Percentiles rank a stretch among this genome's conserved stretches.
Conservation (phyloP, 164 flowering plant genomes). For the Chloranthus sessilifolius region DNA sequence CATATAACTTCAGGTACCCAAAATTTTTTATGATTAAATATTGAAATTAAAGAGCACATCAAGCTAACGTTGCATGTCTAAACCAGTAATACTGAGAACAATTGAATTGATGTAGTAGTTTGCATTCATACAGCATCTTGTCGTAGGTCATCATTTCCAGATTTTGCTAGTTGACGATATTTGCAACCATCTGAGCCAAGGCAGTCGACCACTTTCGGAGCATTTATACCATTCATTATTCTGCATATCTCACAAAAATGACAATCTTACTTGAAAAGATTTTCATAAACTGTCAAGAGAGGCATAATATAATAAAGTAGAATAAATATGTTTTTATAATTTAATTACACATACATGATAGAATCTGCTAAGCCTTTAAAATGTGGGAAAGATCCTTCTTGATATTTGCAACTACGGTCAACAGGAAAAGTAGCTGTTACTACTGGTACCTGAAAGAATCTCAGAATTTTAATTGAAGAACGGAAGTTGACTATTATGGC, state of each 20-base stretch:
- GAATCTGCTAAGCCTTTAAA: slow-evolving; percentile 87
- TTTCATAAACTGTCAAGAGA: neutral
- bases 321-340: neutral
- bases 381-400: slow-evolving; percentile 85
- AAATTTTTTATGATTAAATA: too few species aligned
- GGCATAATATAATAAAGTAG: neutral
- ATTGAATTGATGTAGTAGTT: neutral
- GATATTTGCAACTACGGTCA: slow-evolving; percentile 78
- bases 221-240: slow-evolving; percentile 97
- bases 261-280: neutral
- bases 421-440: slow-evolving; percentile 82
- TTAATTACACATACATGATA: slow-evolving; percentile 48
- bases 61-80: neutral
- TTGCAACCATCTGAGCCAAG: slow-evolving; percentile 83
- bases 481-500: too few species aligned
- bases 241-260: slow-evolving; percentile 35
- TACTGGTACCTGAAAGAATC: slow-evolving; percentile 78
- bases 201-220: slow-evolving; percentile 96
- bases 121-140: slow-evolving; percentile 87
- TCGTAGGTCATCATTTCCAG: slow-evolving; percentile 99
- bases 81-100: neutral
- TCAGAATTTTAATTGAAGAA: too few species aligned
- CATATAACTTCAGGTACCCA: too few species aligned
- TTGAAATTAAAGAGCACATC: too few species aligned
- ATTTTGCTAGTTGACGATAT: slow-evolving; percentile 97